Evolutionary conservation across 495 filamentous ascomycete genomes (phyloP).

Genomic region (Antarctomyces pellizariae): DNA sequence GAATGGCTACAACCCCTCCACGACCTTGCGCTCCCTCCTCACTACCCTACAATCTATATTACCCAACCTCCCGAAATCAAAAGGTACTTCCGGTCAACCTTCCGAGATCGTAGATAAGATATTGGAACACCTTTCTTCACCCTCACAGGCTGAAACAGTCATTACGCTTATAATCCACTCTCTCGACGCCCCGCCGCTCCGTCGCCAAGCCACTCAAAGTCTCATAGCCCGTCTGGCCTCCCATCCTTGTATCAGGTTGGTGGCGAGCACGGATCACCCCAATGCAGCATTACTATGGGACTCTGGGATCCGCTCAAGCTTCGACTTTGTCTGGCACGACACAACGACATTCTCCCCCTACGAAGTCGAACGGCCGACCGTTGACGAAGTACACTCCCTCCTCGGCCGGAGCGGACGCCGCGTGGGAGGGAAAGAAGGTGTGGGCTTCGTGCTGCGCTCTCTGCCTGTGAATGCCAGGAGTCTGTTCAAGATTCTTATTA

Average conservation of each 20-base stretch:
- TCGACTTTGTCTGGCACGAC: conserved; percentile 81
- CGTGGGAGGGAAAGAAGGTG: conserved; percentile 75
- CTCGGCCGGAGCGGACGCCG: conserved; percentile 65
- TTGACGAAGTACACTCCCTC: conserved; percentile 69
- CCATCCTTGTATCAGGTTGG: conserved; percentile 46
- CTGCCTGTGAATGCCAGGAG: conserved; percentile 79
- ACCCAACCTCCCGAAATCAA: conserved; percentile 16
- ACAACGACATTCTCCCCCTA: conserved; percentile 71
- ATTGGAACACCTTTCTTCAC: conserved; percentile 21
- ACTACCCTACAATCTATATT: conserved; percentile 26
- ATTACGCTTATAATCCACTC: conserved; percentile 66
- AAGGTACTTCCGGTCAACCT: conserved; percentile 21
- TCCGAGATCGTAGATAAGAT: conserved; percentile 40
- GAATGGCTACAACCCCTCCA: conserved; percentile 64
- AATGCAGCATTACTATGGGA: conserved; percentile 83
- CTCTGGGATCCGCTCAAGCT: conserved; percentile 46
- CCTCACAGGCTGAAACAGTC: conserved; percentile 10
- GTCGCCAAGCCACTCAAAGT: conserved; percentile 41
- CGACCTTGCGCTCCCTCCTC: conserved; percentile 60
- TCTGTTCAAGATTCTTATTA: conserved; percentile 62
- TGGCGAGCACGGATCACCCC: conserved; percentile 69
- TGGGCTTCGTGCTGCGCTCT: conserved; percentile 70
- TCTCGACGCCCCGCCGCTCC: conserved; percentile 56
- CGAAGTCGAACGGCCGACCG: conserved; percentile 44
- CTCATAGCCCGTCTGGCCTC: conserved; percentile 55